phyloP scores from a whole-genome alignment of 2,329 filamentous ascomycete species.

The Colletotrichum sp. region DNA sequence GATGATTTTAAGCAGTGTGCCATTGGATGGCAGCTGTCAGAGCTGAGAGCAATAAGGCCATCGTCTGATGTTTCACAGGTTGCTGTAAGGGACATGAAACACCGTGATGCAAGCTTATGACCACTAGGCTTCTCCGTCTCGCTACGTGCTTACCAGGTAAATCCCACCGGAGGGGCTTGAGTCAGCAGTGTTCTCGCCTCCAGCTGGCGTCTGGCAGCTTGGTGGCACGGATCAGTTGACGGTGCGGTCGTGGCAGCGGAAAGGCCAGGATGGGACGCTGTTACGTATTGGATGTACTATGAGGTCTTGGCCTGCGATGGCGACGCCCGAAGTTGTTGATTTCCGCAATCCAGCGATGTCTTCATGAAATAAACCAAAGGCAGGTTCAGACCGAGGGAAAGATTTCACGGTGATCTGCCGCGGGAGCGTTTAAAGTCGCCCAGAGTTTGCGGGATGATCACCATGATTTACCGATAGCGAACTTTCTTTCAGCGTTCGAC shows the following conservation, averaged over 20 bases:
- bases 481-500: background rate
- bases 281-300: background rate
- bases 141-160: background rate
- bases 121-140: background rate
- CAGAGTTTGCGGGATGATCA: background rate
- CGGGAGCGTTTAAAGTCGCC: background rate
- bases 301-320: rapidly evolving
- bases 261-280: background rate
- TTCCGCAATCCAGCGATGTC: background rate
- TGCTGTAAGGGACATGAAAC: background rate
- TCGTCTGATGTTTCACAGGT: background rate
- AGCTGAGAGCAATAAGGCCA: background rate
- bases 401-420: background rate
- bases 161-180: background rate
- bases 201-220: background rate
- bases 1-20: background rate
- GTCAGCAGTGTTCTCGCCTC: background rate
- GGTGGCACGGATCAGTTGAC: background rate
- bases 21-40: background rate
- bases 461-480: background rate
- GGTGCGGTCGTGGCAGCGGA: rapidly evolving
- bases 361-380: background rate
- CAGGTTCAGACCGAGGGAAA: background rate
- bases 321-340: rapidly evolving
- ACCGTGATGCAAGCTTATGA: background rate